Conservation (phyloP, 768 basidiomycete genomes). For the Serendipita sp. region DNA sequence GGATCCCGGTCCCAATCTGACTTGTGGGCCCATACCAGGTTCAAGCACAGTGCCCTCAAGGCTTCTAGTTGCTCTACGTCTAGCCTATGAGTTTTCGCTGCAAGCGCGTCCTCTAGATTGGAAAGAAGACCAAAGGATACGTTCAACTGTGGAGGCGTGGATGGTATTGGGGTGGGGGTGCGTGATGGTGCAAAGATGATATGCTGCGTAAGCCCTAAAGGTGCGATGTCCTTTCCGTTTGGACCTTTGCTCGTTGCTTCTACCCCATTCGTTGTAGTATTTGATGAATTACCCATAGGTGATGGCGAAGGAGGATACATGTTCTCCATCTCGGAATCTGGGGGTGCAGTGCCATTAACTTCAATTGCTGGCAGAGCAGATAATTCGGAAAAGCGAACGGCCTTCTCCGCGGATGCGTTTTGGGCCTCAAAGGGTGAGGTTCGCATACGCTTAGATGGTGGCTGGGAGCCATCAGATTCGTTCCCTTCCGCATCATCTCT, state of each 20-base stretch:
- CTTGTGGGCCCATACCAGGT: slow-evolving; percentile 66
- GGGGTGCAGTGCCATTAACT: neutral
- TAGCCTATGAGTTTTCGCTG: slow-evolving; percentile 38
- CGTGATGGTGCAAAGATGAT: slow-evolving; percentile 20
- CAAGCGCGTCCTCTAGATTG: slow-evolving; percentile 34
- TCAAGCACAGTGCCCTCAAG: slow-evolving; percentile 68
- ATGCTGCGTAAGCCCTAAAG: neutral
- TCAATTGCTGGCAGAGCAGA: neutral
- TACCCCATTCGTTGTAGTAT: neutral
- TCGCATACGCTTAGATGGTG: neutral
- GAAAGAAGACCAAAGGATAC: slow-evolving; percentile 36
- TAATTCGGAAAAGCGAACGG: neutral
- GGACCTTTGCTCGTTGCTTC: neutral
- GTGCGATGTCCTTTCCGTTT: neutral
- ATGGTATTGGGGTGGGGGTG: slow-evolving; percentile 38
- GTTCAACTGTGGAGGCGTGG: slow-evolving; percentile 51
- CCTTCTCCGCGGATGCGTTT: neutral
- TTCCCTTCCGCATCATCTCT: neutral
- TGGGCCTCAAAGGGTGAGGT: neutral
- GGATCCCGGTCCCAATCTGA: slow-evolving; percentile 67
- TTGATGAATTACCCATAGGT: neutral
- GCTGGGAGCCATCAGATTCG: neutral
- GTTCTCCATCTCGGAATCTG: neutral
- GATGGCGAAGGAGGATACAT: neutral
- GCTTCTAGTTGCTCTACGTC: slow-evolving; percentile 89